Evolutionary conservation across 1,284 basidiomycete genomes (phyloP).

Genomic region (Boletus nobilissimus): DNA sequence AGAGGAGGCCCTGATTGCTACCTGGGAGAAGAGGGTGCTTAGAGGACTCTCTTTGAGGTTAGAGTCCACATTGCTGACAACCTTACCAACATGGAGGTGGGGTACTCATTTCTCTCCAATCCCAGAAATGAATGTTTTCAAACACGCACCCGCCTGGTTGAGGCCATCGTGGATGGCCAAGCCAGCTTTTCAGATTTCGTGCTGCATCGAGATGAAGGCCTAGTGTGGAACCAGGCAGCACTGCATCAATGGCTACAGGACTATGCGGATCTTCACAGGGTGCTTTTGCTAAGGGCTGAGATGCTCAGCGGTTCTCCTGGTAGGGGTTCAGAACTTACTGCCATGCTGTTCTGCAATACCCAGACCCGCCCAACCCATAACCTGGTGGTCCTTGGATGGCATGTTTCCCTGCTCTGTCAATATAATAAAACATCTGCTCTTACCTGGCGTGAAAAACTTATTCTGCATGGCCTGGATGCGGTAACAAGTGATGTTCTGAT

Average conservation of each 20-base stretch:
- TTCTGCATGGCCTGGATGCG: slow-evolving; percentile 44
- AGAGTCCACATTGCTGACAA: not conserved
- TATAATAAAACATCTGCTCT: slow-evolving; percentile 15
- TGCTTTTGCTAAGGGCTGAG: not conserved
- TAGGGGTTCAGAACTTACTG: not conserved
- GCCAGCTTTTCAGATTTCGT: not conserved
- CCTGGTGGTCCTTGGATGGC: not conserved
- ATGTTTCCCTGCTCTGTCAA: not conserved
- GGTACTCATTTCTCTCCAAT: not conserved
- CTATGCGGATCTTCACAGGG: not conserved
- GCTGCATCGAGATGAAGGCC: rapidly evolving
- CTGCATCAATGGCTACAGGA: not conserved
- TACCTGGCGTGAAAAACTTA: slow-evolving; percentile 39
- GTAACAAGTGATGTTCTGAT: slow-evolving; percentile 37
- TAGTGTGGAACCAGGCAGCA: not conserved
- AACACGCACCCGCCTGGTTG: not conserved
- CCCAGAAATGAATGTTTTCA: not conserved
- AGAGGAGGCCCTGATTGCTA: slow-evolving; percentile 11
- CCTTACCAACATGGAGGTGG: not conserved
- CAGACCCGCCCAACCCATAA: not conserved
- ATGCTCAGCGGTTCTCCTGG: not conserved
- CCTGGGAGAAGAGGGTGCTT: not conserved
- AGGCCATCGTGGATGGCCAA: not conserved
- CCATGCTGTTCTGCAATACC: not conserved
- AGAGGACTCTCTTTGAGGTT: not conserved